Evolutionary conservation across 306 rosid genomes (phyloP).

Genomic region (Ceratonia siliqua): DNA sequence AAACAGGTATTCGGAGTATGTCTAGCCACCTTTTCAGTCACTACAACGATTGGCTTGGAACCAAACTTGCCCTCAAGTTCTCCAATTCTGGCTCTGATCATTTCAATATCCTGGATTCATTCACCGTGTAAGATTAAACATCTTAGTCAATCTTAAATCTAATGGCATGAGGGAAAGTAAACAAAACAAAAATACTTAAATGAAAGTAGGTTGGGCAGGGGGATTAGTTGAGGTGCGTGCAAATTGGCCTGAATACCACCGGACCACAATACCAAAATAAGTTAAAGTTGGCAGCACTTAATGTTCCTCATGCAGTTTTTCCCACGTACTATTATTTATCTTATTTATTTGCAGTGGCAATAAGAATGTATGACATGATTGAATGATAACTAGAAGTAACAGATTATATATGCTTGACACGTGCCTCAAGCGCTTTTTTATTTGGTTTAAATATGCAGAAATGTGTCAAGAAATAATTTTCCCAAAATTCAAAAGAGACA

Average conservation of each 20-base stretch:
- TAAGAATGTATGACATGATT: not conserved
- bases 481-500: slow-evolving; percentile 19
- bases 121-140: slow-evolving; percentile 2
- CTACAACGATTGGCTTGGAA: slow-evolving; percentile 60
- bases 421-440: too few species aligned
- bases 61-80: slow-evolving; percentile 62
- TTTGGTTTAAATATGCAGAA: not conserved
- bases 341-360: not conserved
- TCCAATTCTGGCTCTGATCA: slow-evolving; percentile 54
- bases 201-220: not conserved
- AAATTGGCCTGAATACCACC: too few species aligned
- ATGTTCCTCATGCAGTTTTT: slow-evolving; percentile 17
- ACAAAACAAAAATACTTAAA: not conserved
- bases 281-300: not conserved
- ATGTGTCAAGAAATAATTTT: slow-evolving; percentile 9
- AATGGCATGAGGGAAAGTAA: slow-evolving; percentile 12
- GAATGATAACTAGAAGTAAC: slow-evolving; percentile 24
- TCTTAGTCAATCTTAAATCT: slow-evolving; percentile 9
- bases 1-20: too few species aligned
- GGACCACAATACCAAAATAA: too few species aligned
- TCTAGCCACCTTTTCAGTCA: slow-evolving; percentile 79
- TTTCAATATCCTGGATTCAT: slow-evolving; percentile 57
- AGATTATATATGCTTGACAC: not conserved
- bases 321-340: not conserved
- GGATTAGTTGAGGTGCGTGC: too few species aligned